A percentile compares a stretch with the other conserved stretches of the same genome.
phyloP scores from a whole-genome alignment of 148 eudicot genomes.

The Cornus controversa region DNA sequence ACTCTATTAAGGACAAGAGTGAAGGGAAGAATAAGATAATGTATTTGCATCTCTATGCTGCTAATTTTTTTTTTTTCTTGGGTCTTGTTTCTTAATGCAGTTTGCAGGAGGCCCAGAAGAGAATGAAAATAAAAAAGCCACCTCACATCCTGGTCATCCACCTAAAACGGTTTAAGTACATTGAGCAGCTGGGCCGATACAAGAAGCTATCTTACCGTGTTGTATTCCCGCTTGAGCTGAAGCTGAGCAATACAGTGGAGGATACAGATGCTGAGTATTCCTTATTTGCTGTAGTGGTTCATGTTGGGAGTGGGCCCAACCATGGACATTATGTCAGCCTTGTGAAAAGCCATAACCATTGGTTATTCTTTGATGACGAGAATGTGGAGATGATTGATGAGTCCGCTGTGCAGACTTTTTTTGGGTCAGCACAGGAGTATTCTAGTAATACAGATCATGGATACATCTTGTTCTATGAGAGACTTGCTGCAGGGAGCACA shows the following conservation, averaged over 20 bases:
- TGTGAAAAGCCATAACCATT: conserved; percentile 87
- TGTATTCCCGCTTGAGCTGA: conserved; percentile 82
- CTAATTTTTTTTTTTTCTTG: neutral
- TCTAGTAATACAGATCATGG: conserved; percentile 92
- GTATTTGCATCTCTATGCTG: neutral
- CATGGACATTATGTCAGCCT: conserved; percentile 78
- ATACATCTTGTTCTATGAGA: conserved; percentile 81
- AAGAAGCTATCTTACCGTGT: conserved; percentile 88
- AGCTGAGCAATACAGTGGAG: conserved; percentile 76
- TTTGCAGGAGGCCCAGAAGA: conserved; percentile 91
- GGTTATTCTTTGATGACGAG: conserved; percentile 86
- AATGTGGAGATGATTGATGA: conserved; percentile 89
- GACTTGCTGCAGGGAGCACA: conserved; percentile 39
- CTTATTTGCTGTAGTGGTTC: conserved; percentile 80
- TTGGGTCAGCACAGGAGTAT: conserved; percentile 82
- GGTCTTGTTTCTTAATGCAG: conserved; percentile 25
- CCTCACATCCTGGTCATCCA: conserved; percentile 88
- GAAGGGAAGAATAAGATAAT: neutral
- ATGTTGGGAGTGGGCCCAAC: conserved; percentile 88
- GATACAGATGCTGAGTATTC: conserved; percentile 83
- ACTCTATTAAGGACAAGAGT: neutral
- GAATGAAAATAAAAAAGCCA: conserved; percentile 91
- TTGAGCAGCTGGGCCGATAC: conserved; percentile 76
- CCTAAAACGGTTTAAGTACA: conserved; percentile 83
- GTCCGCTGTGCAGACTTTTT: conserved; percentile 81